These are phyloP conservation scores for Sabuloglossum arenarium DNA, from an alignment of 495 filamentous ascomycete genomes.

Conservation along the genomic window DNA sequence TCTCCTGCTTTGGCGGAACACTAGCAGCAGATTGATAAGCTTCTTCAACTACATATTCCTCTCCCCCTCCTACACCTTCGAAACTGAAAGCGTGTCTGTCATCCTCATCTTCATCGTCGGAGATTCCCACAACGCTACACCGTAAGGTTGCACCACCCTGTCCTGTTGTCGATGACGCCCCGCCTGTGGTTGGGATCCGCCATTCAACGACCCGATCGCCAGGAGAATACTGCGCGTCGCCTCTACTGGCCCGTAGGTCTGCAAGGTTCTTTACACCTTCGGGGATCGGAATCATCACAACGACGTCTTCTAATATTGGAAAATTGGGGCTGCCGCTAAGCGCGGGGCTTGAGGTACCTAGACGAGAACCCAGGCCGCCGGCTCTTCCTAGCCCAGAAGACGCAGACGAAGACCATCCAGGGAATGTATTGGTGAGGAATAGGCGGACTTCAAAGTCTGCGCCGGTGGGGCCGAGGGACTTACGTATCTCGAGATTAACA, in stretches of 20 bases:
- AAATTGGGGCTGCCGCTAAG: constrained; percentile 34
- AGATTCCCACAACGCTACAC: constrained; percentile 56
- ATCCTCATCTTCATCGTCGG: constrained; percentile 41
- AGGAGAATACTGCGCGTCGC: constrained; percentile 62
- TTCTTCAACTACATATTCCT: constrained; percentile 31
- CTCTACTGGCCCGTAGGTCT: constrained; percentile 62
- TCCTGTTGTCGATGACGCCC: constrained; percentile 22
- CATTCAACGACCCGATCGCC: constrained; percentile 60
- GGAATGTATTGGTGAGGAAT: constrained; percentile 38
- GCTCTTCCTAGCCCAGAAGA: not conserved
- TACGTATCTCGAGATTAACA: constrained; percentile 60
- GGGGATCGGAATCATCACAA: constrained; percentile 66
- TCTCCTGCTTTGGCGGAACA: constrained; percentile 8
- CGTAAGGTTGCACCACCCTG: constrained; percentile 52
- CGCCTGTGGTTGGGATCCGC: constrained; percentile 54
- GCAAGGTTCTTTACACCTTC: constrained; percentile 64
- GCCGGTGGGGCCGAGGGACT: constrained; percentile 46
- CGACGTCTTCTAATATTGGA: constrained; percentile 59
- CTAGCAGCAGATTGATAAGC: constrained; percentile 16
- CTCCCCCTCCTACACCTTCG: constrained; percentile 8
- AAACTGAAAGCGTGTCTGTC: not conserved
- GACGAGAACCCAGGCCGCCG: constrained; percentile 7
- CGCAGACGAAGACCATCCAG: not conserved
- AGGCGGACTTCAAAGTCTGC: constrained; percentile 82
- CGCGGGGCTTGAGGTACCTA: constrained; percentile 29